Base-by-base conservation (phyloP, 768 basidiomycete species). In the Mycena leptocephala region DNA sequence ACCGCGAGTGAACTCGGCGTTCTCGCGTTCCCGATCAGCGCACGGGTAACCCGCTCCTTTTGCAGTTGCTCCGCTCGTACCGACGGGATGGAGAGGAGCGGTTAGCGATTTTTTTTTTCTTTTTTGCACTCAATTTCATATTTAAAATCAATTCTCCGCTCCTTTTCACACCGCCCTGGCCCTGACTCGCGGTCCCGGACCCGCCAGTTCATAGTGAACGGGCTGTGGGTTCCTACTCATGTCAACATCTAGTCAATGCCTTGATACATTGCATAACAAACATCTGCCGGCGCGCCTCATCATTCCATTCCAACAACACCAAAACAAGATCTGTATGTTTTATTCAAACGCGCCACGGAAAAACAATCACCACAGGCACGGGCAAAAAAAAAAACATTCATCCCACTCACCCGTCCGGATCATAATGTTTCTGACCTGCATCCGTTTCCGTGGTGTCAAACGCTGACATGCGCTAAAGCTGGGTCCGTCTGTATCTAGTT, bases 231-330 rank as follows among this genome's bases (percentile, higher is more conserved):
- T 55, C 39, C 48, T 35, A 55, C 32, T 55, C 51, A 58, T 51
- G 46, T 63, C 56, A 41, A 62, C 70, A 71, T 64, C 22, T 37
- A 39, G 61, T 53, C 46, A 33, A 62, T n/a, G 30, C 22, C 26
- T 55, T 65, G 71, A 72, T 35, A 43, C 32, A n/a, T n/a, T n/a
- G 46, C 41, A 41, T 56, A 32, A 48, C 55, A 33, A 9, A 63
- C 33, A 62, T 51, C 28, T 37, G 35, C 48, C n/a, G 39, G 24
- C 53, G 51, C 32, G 48, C 43, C 43, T 73, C 64, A 73, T 66
- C 72, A 66, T 58, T 72, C 71, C 71, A 65, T 65, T 73, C 30
- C 37, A 64, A n/a, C n/a, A 53, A 59, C 70, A 61, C 20, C 37
- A 30, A n/a, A n/a, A 22, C 37, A 14, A 30, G 55, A 18, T 51